A percentile compares a stretch with the other conserved stretches of the same genome.
phyloP scores from a whole-genome alignment of 1,139 yeast species.

The Taphrina communis region DNA sequence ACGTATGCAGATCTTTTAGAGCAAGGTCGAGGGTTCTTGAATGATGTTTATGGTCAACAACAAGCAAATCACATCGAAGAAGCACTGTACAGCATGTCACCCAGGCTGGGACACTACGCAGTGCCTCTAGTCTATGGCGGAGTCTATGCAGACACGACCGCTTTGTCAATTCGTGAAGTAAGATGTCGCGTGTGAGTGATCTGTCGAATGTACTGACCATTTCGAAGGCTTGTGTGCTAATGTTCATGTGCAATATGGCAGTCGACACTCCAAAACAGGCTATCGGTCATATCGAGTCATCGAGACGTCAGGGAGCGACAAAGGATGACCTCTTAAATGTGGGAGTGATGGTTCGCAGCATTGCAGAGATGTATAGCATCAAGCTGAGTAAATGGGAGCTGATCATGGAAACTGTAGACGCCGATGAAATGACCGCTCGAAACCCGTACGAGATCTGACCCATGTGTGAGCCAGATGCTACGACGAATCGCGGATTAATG shows the following conservation, averaged over 20 bases:
- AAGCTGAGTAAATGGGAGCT: conserved; percentile 32
- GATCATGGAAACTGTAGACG: conserved; percentile 29
- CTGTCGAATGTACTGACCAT: neutral
- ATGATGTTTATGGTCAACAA: conserved; percentile 20
- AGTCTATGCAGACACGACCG: conserved; percentile 31
- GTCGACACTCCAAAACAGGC: conserved; percentile 39
- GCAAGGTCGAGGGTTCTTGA: conserved; percentile 16
- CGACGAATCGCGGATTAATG: too few species aligned
- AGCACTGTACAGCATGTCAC: conserved; percentile 23
- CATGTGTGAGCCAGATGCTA: too few species aligned
- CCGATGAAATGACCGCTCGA: conserved; percentile 3
- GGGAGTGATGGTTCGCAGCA: conserved; percentile 33
- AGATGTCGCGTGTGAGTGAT: neutral
- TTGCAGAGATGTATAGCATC: conserved; percentile 28
- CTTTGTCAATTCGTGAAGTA: conserved; percentile 26
- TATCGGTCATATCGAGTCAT: conserved; percentile 34
- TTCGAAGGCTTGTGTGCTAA: conserved; percentile 29
- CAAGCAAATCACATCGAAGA: conserved; percentile 16
- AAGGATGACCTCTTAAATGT: conserved; percentile 21
- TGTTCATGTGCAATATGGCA: conserved; percentile 34
- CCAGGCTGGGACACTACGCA: conserved; percentile 28
- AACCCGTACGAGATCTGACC: conserved; percentile 20
- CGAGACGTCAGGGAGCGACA: conserved; percentile 25
- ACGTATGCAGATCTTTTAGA: neutral
- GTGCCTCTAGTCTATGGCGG: conserved; percentile 35